Conservation (phyloP, 2,329 filamentous ascomycete genomes). For the Hymenoscyphus fraxineus region DNA sequence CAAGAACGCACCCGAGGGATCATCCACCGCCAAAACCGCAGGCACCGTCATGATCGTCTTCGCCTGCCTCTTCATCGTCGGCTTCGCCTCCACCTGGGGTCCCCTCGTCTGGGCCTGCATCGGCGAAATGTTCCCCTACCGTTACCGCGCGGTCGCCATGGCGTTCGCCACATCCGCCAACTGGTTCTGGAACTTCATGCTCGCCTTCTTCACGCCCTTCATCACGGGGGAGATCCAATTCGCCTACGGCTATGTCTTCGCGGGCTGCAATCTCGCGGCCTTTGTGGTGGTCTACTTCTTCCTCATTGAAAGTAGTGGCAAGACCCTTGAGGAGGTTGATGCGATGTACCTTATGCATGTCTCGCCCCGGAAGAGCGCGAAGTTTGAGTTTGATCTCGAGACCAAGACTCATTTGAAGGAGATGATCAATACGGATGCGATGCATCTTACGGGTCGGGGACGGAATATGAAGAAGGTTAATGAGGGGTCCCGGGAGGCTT, state of each 20-base stretch:
- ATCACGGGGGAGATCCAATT: slow-evolving; percentile 70
- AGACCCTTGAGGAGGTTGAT: slow-evolving; percentile 28
- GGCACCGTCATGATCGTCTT: slow-evolving; percentile 69
- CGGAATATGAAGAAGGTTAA: slow-evolving; percentile 46
- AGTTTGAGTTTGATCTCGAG: slow-evolving; percentile 20
- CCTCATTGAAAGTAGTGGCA: slow-evolving; percentile 59
- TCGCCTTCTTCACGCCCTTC: slow-evolving; percentile 77
- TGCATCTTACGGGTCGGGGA: slow-evolving; percentile 20
- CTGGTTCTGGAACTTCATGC: slow-evolving; percentile 67
- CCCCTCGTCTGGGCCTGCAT: slow-evolving; percentile 67
- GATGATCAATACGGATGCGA: slow-evolving; percentile 29
- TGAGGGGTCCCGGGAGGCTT: slow-evolving; percentile 36
- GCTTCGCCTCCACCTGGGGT: slow-evolving; percentile 67
- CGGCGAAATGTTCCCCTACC: slow-evolving; percentile 63
- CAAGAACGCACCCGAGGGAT: slow-evolving; percentile 50
- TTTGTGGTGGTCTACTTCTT: slow-evolving; percentile 71
- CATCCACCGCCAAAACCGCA: slow-evolving; percentile 46
- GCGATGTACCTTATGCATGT: slow-evolving; percentile 28
- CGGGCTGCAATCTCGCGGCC: slow-evolving; percentile 63
- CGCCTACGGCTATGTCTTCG: slow-evolving; percentile 67
- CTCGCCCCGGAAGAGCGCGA: slow-evolving; percentile 36
- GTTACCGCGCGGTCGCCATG: slow-evolving; percentile 59
- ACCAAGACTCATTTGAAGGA: slow-evolving; percentile 10
- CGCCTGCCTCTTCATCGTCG: slow-evolving; percentile 70
- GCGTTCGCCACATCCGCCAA: slow-evolving; percentile 53